phyloP scores from a whole-genome alignment of 23 red algal genomes.

The Agarophyton chilense region DNA sequence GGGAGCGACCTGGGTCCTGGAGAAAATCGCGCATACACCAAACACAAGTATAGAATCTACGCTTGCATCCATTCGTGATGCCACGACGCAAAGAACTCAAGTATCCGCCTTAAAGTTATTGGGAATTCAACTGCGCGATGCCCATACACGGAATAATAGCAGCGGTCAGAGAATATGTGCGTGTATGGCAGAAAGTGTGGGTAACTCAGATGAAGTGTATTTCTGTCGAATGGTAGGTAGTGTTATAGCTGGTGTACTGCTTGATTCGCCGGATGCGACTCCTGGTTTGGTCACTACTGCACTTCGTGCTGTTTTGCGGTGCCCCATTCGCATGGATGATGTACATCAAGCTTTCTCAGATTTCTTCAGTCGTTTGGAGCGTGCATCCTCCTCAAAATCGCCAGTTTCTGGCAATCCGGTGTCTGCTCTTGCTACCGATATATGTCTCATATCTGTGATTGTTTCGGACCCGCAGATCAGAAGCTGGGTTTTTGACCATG shows the following conservation, averaged over 20 bases:
- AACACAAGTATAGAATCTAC: constrained; percentile 1
- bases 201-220: not conserved
- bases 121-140: constrained; percentile 40
- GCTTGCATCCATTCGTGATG: constrained; percentile 5
- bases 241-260: constrained; percentile 12
- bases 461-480: not conserved
- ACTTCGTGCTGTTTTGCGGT: constrained; percentile 16
- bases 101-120: constrained; percentile 36
- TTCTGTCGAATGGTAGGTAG: constrained; percentile 10
- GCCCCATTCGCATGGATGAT: not conserved
- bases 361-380: constrained; percentile 11
- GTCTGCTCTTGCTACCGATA: not conserved
- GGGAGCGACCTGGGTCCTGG: not conserved
- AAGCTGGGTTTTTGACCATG: constrained; percentile 3
- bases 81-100: constrained; percentile 41
- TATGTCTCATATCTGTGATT: constrained; percentile 4
- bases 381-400: not conserved
- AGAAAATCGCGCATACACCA: not conserved
- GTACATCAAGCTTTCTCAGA: not conserved
- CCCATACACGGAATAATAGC: not conserved
- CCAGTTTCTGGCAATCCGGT: not conserved
- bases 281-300: constrained; percentile 11
- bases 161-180: not conserved
- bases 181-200: not conserved
- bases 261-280: constrained; percentile 46